These are phyloP conservation scores for Quercus bicolor DNA, from an alignment of 306 rosid genomes.

Conservation along the genomic window DNA sequence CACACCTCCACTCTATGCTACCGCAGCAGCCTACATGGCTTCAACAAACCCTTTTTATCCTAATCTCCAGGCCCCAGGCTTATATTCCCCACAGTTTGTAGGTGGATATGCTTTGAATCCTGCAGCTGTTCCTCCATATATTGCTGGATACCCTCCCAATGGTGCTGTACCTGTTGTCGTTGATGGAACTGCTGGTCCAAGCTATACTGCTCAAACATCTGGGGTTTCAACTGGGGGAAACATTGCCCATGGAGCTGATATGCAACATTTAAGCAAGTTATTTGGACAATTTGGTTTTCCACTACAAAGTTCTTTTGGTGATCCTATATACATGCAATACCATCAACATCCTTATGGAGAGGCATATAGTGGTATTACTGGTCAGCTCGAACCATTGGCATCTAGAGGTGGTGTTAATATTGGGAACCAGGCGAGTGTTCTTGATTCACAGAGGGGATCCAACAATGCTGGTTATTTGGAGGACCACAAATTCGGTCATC, in stretches of 20 bases:
- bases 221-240: conserved; percentile 41
- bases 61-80: conserved; percentile 31
- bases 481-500: conserved; percentile 39
- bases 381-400: conserved; percentile 31
- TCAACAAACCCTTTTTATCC: conserved; percentile 41
- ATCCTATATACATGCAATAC: conserved; percentile 49
- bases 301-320: conserved; percentile 39
- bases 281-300: conserved; percentile 45
- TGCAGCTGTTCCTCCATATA: conserved; percentile 38
- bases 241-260: conserved; percentile 46
- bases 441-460: conserved; percentile 34
- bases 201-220: conserved; percentile 30
- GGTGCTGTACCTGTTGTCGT: conserved; percentile 41
- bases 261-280: conserved; percentile 39
- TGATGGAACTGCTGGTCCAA: conserved; percentile 44
- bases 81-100: conserved; percentile 38
- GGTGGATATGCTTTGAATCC: conserved; percentile 46
- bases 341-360: conserved; percentile 45
- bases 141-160: conserved; percentile 45
- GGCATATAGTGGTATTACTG: conserved; percentile 33
- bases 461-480: conserved; percentile 36
- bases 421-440: conserved; percentile 25
- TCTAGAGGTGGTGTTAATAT: conserved; percentile 30
- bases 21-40: conserved; percentile 50
- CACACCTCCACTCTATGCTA: conserved; percentile 55